A percentile compares a stretch with the other conserved stretches of the same genome.
These are phyloP conservation scores for Camelina sativa DNA, from an alignment of 345 rosid species.

Conservation along the genomic window DNA sequence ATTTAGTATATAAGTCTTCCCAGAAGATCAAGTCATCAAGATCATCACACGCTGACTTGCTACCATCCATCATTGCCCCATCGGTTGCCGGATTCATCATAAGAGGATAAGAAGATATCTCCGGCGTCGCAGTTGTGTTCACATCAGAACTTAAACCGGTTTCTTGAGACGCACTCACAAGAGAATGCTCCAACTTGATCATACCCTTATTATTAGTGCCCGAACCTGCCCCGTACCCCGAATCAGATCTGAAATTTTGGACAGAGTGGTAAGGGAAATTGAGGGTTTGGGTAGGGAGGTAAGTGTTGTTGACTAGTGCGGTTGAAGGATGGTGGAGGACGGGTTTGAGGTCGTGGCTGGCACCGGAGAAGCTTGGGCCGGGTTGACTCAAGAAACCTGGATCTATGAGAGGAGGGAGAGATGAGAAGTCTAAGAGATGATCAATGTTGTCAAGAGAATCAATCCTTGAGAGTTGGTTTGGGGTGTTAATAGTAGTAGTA, in stretches of 20 bases:
- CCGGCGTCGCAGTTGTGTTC: conserved; percentile 49
- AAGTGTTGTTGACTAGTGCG: conserved; percentile 61
- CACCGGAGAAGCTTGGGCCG: conserved; percentile 35
- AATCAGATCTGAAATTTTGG: conserved; percentile 39
- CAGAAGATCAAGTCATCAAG: conserved; percentile 41
- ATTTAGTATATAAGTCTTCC: conserved; percentile 31
- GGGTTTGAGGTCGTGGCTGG: conserved; percentile 36
- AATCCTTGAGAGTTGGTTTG: conserved; percentile 40
- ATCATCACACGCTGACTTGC: conserved; percentile 36
- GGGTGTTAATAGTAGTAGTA: conserved; percentile 16
- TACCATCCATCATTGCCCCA: conserved; percentile 29
- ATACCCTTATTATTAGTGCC: conserved; percentile 26
- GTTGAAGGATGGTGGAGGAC: conserved; percentile 46
- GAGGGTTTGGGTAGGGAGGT: conserved; percentile 67
- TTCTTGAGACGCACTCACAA: conserved; percentile 61
- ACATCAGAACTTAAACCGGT: conserved; percentile 55
- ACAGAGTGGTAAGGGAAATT: conserved; percentile 43
- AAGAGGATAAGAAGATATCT: conserved; percentile 51
- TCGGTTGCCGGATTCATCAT: conserved; percentile 21
- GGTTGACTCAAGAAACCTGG: conserved; percentile 41
- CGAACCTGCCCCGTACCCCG: conserved; percentile 45
- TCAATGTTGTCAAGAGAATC: conserved; percentile 62
- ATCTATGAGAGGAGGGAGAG: conserved; percentile 40
- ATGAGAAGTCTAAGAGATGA: conserved; percentile 45
- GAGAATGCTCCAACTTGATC: conserved; percentile 42